Evolutionary conservation across 106 monocot species (phyloP), one percentile per base, ranked within the genome.

Genomic region (Alisma plantagoaquatica): DNA sequence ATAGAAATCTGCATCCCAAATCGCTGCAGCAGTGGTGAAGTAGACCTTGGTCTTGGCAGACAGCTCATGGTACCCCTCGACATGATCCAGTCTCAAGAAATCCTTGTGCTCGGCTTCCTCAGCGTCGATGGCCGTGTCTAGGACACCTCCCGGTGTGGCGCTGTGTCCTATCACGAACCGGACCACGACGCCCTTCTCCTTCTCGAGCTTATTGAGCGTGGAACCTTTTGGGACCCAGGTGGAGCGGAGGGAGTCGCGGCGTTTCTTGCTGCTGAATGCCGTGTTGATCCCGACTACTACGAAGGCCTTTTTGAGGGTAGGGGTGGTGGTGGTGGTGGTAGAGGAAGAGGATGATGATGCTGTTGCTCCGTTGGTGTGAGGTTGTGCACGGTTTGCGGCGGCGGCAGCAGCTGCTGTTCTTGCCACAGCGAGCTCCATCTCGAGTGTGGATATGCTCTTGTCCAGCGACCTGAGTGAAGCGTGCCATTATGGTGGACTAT

Each of bases 161-260:
- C 84, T 94, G 43, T 73, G 88, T 18, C 93, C 93, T 46, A 94
- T 94, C 62, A 94, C 87, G 50, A 94, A 94, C 29, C 93, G 52
- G 0, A 94, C 44, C 21, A 94, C 79, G 4, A 94, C 56, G 8
- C 93, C 87, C 51, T 94, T 94, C 67, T 83, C 93, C 59, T 65
- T 53, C 75, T 87, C 87, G 29, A 94, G 38, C 50, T 61, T 83
- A 59, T 57, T 77, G 18, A 94, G 75, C 52, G 80, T 82, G 8
- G 70, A 49, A 2, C 86, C 92, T 80, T 54, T 62, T 2, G 93
- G 93, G 30, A 94, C 72, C 93, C 93, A 94, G 25, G 93, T 87
- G 25, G 74, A 49, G 19, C 93, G 64, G 42, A 87, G 66, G 1
- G 93, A 83, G 2, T 87, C 72, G 3, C 87, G 87, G 27, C 93